Conservation (phyloP, 768 basidiomycete genomes). For the Cystofilobasidium capitatum region DNA sequence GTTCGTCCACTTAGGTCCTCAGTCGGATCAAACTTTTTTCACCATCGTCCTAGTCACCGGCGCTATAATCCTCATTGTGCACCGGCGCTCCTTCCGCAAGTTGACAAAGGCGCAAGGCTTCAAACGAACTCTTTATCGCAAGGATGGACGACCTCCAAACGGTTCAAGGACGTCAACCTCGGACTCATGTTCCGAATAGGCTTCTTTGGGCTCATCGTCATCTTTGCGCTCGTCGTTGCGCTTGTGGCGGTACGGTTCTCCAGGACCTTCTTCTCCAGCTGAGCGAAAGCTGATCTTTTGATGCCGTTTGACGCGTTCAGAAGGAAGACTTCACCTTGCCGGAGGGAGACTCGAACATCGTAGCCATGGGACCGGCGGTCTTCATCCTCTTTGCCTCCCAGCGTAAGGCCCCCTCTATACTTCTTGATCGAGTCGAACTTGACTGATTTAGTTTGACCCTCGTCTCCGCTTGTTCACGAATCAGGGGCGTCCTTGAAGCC, state of each 20-base stretch:
- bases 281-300: neutral
- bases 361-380: neutral
- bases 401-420: neutral
- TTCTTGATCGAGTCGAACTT: neutral
- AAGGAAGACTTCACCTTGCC: neutral
- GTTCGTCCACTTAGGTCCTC: too few relatives aligned
- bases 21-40: too few relatives aligned
- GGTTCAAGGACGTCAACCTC: neutral
- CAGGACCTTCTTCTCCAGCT: too few relatives aligned
- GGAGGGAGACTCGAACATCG: neutral
- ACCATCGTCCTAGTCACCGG: neutral
- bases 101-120: neutral
- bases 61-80: neutral
- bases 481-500: neutral
- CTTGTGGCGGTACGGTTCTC: neutral
- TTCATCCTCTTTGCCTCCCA: neutral
- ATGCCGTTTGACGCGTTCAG: neutral
- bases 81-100: neutral
- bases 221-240: neutral
- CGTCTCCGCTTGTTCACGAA: neutral
- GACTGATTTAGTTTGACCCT: neutral
- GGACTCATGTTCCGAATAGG: neutral
- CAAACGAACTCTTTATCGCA: neutral
- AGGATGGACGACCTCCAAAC: neutral
- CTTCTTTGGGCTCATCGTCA: neutral